phyloP scores from a whole-genome alignment of 2,329 filamentous ascomycete genomes.

The Dothideomycetes sp. region DNA sequence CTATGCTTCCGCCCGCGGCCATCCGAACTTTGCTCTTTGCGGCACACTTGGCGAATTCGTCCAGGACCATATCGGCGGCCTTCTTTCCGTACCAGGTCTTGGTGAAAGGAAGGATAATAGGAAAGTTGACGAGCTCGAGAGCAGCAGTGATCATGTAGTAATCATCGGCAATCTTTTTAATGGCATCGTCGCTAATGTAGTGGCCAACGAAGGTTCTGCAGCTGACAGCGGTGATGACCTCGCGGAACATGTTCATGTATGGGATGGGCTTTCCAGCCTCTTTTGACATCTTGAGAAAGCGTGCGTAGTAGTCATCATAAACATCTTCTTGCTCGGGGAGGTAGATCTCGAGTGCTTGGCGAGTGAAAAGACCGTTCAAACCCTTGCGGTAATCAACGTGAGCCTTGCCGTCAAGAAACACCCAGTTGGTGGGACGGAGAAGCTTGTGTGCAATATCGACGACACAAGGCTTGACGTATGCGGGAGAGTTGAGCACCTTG shows the following conservation, averaged over 20 bases:
- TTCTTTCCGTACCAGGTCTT: constrained; percentile 94
- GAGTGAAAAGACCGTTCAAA: constrained; percentile 87
- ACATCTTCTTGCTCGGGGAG: constrained; percentile 87
- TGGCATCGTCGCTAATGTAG: constrained; percentile 81
- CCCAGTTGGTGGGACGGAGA: constrained; percentile 85
- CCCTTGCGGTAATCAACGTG: constrained; percentile 98
- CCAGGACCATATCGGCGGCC: constrained; percentile 77
- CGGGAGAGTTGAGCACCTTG: constrained; percentile 91
- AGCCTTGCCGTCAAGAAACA: constrained; percentile 88
- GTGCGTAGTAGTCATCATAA: constrained; percentile 75
- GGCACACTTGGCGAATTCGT: constrained; percentile 77
- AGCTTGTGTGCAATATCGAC: constrained; percentile 92
- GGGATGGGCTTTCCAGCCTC: constrained; percentile 63
- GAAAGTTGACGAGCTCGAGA: constrained; percentile 95
- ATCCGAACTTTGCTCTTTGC: constrained; percentile 75
- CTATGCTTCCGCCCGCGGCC: constrained; percentile 72
- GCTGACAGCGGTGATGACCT: constrained; percentile 88
- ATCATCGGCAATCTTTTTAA: constrained; percentile 92
- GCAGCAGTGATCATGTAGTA: constrained; percentile 95
- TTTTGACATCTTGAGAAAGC: constrained; percentile 62
- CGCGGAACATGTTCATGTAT: constrained; percentile 87
- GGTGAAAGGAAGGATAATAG: constrained; percentile 85
- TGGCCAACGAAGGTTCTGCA: constrained; percentile 95
- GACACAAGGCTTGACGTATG: constrained; percentile 89
- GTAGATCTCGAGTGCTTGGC: constrained; percentile 75